phyloP scores from a whole-genome alignment of 768 basidiomycete species.

The Fomitopsis pulvina region DNA sequence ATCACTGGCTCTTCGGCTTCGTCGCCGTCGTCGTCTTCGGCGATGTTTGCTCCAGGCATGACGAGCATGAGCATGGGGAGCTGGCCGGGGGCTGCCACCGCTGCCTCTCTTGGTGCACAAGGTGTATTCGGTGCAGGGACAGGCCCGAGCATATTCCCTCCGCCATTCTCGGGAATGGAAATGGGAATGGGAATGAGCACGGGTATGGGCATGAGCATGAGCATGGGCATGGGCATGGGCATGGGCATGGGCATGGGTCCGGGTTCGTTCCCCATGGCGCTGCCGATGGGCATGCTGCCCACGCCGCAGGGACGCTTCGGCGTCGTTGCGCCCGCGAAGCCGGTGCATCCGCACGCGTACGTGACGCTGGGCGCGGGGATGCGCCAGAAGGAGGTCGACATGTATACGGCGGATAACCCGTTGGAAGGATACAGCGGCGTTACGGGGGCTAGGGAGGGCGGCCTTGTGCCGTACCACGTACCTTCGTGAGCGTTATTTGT shows the following conservation, averaged over 20 bases:
- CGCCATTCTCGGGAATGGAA: not conserved
- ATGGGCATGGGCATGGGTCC: not conserved
- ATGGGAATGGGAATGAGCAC: not conserved
- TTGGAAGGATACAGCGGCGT: constrained; percentile 39
- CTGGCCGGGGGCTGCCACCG: not conserved
- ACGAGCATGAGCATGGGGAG: not conserved
- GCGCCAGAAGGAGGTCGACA: constrained; percentile 79
- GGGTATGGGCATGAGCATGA: not conserved
- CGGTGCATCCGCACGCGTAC: constrained; percentile 66
- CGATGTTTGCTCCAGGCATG: not conserved
- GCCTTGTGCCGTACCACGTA: constrained; percentile 70
- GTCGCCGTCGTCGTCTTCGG: constrained; percentile 2
- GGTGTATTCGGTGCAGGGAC: not conserved
- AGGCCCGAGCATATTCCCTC: not conserved
- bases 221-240: not conserved
- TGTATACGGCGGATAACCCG: constrained; percentile 61
- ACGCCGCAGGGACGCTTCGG: constrained; percentile 16
- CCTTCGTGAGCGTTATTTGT: constrained; percentile 51
- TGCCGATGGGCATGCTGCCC: constrained; percentile 17
- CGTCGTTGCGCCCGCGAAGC: constrained; percentile 36
- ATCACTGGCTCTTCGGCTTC: constrained; percentile 3
- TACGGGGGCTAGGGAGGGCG: constrained; percentile 42
- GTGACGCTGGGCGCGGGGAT: constrained; percentile 86
- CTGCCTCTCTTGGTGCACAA: not conserved
- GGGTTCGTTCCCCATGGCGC: constrained; percentile 10